Evolutionary conservation across 768 basidiomycete species (phyloP), one percentile per base, ranked within the genome.

Genomic region (Leccinum fibrillosum): DNA sequence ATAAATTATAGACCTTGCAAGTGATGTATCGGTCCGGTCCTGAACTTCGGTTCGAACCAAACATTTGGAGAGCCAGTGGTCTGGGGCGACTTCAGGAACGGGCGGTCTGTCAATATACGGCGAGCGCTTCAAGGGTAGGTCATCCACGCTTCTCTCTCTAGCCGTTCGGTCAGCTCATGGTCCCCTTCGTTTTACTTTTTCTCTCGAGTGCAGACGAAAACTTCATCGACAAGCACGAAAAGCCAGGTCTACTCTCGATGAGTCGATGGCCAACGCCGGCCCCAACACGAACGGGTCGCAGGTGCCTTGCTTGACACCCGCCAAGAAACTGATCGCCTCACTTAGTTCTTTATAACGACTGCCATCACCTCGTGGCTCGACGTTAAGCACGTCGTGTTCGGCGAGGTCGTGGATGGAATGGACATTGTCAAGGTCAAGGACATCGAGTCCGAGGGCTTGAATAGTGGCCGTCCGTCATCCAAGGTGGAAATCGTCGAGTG

Each of bases 81-180:
- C 26, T 28, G 26, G 25, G 92, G 92, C 25, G 92, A 94, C 74
- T 92, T 93, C 73, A 91, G 89, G 89, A 13, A 92, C 88, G 0
- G 90, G 92, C 35, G 90, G 90, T n/a, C 80, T 86, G 71, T 92
- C 89, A 12, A 92, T 93, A 70, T 95, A 92, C 64, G 93, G 92
- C 34, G 79, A 82, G 57, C 86, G 84, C 69, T 94, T 95, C 73
- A 72, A 77, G 45, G 85, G 90, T 90, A 44, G 50, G 83, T 67
- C 21, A 8, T 37, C 9, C 30, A n/a, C 15, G 4, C 30, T 11
- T 21, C 25, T 17, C 17, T 11, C 21, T 7, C 1, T 1, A 10
- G 15, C 11, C 5, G 44, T 17, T 12, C 0, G 9, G 10, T 30
- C 4, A 8, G 49, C 52, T 57, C 2, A 21, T 3, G 1, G 21